Conservation (phyloP, 306 rosid genomes). For the Nissolia schottii region DNA sequence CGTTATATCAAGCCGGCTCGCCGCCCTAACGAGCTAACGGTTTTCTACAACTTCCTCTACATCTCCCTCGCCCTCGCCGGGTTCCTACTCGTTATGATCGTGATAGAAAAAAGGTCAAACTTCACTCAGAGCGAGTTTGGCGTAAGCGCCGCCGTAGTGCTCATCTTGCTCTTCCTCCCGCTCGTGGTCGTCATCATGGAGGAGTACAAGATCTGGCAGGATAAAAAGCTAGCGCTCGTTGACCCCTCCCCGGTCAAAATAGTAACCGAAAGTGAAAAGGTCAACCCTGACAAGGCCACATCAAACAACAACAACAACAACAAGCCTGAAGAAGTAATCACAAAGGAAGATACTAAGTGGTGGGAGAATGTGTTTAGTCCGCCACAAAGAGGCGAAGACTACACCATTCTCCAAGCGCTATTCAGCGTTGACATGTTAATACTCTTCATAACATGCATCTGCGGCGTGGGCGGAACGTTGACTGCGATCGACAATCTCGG, state of each 20-base stretch:
- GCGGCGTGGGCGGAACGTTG: constrained; percentile 57
- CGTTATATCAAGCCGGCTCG: constrained; percentile 37
- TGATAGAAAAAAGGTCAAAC: constrained; percentile 29
- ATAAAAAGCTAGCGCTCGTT: constrained; percentile 13
- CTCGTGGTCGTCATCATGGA: constrained; percentile 41
- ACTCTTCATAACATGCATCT: constrained; percentile 38
- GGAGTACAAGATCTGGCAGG: constrained; percentile 36
- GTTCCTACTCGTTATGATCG: constrained; percentile 51
- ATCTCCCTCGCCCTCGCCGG: constrained; percentile 64
- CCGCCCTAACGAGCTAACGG: constrained; percentile 42
- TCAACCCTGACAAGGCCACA: not conserved
- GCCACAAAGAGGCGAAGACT: constrained; percentile 62
- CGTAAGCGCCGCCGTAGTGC: constrained; percentile 34
- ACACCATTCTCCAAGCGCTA: constrained; percentile 58
- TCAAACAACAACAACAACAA: too few species aligned
- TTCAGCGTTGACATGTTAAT: constrained; percentile 58
- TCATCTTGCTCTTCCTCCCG: constrained; percentile 57
- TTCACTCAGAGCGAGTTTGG: constrained; percentile 41
- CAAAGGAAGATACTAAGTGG: constrained; percentile 29
- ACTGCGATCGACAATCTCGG: constrained; percentile 59
- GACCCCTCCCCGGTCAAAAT: constrained; percentile 26
- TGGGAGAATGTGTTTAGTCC: constrained; percentile 46
- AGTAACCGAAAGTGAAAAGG: constrained; percentile 6
- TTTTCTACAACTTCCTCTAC: constrained; percentile 58
- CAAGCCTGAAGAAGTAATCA: too few species aligned